Evolutionary conservation across 371 early-diverging fungal species (phyloP).

Genomic region (Mortierella sp.): DNA sequence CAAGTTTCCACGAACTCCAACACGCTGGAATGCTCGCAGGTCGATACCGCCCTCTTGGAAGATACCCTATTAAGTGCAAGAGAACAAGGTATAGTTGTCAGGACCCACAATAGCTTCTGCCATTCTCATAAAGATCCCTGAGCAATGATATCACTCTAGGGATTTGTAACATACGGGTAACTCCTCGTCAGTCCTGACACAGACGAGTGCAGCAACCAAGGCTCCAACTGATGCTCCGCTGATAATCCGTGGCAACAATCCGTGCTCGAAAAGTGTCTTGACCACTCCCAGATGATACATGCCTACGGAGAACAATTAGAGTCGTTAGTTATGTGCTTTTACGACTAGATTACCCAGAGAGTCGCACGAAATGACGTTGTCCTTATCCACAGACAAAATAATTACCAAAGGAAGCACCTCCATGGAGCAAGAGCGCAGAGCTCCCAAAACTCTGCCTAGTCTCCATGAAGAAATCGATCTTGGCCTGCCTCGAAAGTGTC

Average conservation of each 20-base stretch:
- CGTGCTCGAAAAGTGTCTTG: slow-evolving; percentile 77
- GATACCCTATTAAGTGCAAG: slow-evolving; percentile 55
- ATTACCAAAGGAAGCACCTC: slow-evolving; percentile 78
- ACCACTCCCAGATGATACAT: slow-evolving; percentile 83
- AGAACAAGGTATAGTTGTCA: neutral
- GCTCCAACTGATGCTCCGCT: slow-evolving; percentile 82
- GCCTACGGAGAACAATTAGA: slow-evolving; percentile 42
- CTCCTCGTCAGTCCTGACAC: slow-evolving; percentile 80
- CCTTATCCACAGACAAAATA: too few species aligned
- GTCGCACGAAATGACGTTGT: too few species aligned
- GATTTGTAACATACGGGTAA: slow-evolving; percentile 64
- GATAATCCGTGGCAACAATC: slow-evolving; percentile 78
- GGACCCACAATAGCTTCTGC: neutral
- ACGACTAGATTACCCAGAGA: neutral
- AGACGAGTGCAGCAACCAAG: slow-evolving; percentile 79
- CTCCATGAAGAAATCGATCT: slow-evolving; percentile 79
- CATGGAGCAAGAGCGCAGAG: slow-evolving; percentile 80
- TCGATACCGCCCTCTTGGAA: slow-evolving; percentile 76
- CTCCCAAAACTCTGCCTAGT: slow-evolving; percentile 78
- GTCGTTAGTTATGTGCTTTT: neutral
- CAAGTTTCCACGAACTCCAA: slow-evolving; percentile 67
- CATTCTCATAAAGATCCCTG: neutral
- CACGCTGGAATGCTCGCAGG: slow-evolving; percentile 73
- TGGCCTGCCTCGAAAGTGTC: slow-evolving; percentile 68
- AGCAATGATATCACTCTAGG: too few species aligned